Conservation (phyloP, 1,284 basidiomycete genomes). For the Cryptococcus depauperatus region DNA sequence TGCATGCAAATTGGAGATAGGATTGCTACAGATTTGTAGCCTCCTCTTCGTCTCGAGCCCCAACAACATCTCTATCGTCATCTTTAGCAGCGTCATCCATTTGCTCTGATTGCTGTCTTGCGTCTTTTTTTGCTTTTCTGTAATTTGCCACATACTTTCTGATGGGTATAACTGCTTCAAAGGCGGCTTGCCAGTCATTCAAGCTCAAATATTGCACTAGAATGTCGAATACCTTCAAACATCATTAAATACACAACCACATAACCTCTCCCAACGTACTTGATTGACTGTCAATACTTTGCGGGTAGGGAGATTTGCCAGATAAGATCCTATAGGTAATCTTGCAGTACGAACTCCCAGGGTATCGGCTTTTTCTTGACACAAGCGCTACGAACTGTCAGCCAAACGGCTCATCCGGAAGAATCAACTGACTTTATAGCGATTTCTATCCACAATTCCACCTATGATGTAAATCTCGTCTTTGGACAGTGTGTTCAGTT, state of each 20-base stretch:
- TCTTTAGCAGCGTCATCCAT: neutral
- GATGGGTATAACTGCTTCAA: constrained; percentile 78
- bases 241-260: neutral
- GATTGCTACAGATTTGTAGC: neutral
- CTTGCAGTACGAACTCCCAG: constrained; percentile 74
- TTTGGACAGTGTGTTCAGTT: constrained; percentile 68
- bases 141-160: constrained; percentile 62
- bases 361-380: constrained; percentile 72
- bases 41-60: neutral
- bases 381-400: constrained; percentile 59
- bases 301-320: constrained; percentile 72
- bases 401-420: neutral
- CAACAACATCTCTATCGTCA: neutral
- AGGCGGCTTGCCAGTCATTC: constrained; percentile 70
- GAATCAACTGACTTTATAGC: constrained; percentile 68
- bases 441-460: constrained; percentile 92
- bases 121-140: constrained; percentile 10
- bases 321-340: constrained; percentile 82
- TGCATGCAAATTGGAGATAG: neutral
- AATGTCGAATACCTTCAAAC: constrained; percentile 69
- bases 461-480: constrained; percentile 92
- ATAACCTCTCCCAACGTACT: constrained; percentile 35
- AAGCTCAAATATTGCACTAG: constrained; percentile 79
- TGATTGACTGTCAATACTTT: constrained; percentile 98
- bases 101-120: constrained; percentile 5